Conservation (phyloP, 768 basidiomycete species). For the Phaffia tasmanica region DNA sequence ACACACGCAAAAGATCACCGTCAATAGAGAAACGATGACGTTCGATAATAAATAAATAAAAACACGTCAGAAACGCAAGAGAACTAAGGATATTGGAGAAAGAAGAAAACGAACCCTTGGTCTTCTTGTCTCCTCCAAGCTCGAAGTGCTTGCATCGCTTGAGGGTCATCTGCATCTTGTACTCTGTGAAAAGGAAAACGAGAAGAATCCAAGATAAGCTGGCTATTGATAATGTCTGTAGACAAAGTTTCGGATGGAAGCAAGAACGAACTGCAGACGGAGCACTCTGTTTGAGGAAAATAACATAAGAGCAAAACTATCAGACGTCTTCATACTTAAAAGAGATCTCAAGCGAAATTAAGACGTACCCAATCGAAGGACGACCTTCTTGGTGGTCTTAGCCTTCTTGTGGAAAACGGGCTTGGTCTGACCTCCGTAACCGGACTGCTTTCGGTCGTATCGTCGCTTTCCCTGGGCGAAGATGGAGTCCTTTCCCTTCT, state of each 20-base stretch:
- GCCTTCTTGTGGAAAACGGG: slow-evolving; percentile 99
- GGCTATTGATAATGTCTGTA: background rate
- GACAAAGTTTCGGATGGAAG: too few relatives aligned
- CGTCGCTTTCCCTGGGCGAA: slow-evolving; percentile 99
- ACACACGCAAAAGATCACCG: too few relatives aligned
- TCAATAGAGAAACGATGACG: too few relatives aligned
- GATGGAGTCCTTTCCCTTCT: slow-evolving; percentile 98
- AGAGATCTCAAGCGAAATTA: background rate
- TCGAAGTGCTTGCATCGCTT: slow-evolving; percentile 99
- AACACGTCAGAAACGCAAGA: too few relatives aligned
- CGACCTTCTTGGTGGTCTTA: slow-evolving; percentile 87
- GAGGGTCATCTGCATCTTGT: slow-evolving; percentile 49
- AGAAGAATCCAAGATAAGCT: background rate
- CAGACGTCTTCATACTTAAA: background rate
- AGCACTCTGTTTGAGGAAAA: slow-evolving; percentile 51
- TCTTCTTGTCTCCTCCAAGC: slow-evolving; percentile 99
- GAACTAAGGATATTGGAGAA: background rate
- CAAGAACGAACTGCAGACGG: slow-evolving; percentile 54
- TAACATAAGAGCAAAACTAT: background rate
- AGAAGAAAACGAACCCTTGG: slow-evolving; percentile 48
- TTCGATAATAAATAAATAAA: too few relatives aligned
- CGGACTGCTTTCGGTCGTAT: slow-evolving; percentile 60
- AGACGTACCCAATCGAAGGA: slow-evolving; percentile 60
- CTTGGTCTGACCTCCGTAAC: slow-evolving; percentile 99
- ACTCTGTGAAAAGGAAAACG: slow-evolving; percentile 11